Base-by-base conservation (phyloP, 2,329 filamentous ascomycete genomes). In the Neodidymelliopsis sp. region DNA sequence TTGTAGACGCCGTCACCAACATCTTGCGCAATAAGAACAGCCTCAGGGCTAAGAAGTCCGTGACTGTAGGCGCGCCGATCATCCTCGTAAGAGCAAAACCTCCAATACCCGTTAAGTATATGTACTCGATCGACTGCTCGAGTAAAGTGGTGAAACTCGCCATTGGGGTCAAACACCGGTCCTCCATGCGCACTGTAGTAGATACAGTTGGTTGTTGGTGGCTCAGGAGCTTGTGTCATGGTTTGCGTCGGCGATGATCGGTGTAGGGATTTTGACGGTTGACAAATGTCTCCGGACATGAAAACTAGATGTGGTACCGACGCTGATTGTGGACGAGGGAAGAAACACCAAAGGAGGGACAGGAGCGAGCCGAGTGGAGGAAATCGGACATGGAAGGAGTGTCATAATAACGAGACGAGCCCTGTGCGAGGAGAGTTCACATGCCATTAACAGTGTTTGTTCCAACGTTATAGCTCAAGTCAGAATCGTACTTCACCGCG, bases 31-130 rank as follows among this genome's bases (percentile, higher is more conserved):
- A 47, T n/a, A 11, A 65, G 25, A 6, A 63, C n/a, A 0, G 43
- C 41, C 20, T 65, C 62, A 0, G 60, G 62, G 2, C 20, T 54
- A 4, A n/a, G 16, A 3, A 59, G 34, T 13, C 60, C 59, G 9
- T n/a, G 30, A 3, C 23, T 13, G 22, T 45, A 38, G 7, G 62
- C 57, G 31, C 53, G 53, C 8, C 28, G 47, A 9, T 63, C 57
- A 18, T 64, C 62, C 0, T 50, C 19, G n/a, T 28, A 15, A 9
- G 39, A 39, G 7, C 22, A 15, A 22, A 64, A 63, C 12, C n/a
- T 42, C 59, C 59, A 65, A 16, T 63, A 57, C 0, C 59, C 60
- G 13, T 33, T 33, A 4, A 24, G 12, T 4, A 40, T 0, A 13
- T 59, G 57, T 0, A 41, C 39, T 6, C 43, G 16, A 5, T 56